Conservation (phyloP, 2,329 filamentous ascomycete genomes). For the Stagonosporopsis chrysanthemi region DNA sequence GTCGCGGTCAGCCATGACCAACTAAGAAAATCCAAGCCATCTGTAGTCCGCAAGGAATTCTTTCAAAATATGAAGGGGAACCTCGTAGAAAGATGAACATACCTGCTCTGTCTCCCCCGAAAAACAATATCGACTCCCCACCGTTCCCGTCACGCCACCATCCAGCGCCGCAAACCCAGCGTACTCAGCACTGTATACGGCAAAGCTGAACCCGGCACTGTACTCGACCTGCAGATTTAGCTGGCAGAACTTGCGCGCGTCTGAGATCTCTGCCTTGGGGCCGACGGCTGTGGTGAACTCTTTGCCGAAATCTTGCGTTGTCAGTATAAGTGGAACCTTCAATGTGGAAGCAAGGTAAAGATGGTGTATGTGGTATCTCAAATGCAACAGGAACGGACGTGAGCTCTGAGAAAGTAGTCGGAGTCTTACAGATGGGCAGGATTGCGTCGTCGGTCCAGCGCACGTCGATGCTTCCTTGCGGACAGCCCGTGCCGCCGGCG, state of each 20-base stretch:
- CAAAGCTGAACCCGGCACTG: constrained; percentile 48
- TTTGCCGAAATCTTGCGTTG: constrained; percentile 34
- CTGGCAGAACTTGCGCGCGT: constrained; percentile 51
- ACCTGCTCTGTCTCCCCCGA: constrained; percentile 42
- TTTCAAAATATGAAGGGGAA: background rate
- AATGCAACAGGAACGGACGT: background rate
- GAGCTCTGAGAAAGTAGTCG: background rate
- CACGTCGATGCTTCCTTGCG: constrained; percentile 46
- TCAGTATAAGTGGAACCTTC: background rate
- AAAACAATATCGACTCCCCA: constrained; percentile 50
- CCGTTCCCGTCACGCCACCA: constrained; percentile 42
- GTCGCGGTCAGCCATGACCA: background rate
- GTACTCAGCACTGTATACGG: constrained; percentile 47
- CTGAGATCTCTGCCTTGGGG: constrained; percentile 26
- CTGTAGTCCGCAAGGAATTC: background rate
- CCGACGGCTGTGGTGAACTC: constrained; percentile 46
- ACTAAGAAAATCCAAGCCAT: background rate
- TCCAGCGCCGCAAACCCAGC: constrained; percentile 47
- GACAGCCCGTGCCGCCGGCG: constrained; percentile 46
- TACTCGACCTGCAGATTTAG: constrained; percentile 46
- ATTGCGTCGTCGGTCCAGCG: constrained; percentile 40
- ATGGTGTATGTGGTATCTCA: background rate
- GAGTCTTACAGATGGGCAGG: constrained; percentile 40
- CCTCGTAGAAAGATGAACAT: background rate
- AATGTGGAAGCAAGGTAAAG: background rate